Conservation (phyloP, 2,329 filamentous ascomycete species). For the Botrytis pseudocinerea region DNA sequence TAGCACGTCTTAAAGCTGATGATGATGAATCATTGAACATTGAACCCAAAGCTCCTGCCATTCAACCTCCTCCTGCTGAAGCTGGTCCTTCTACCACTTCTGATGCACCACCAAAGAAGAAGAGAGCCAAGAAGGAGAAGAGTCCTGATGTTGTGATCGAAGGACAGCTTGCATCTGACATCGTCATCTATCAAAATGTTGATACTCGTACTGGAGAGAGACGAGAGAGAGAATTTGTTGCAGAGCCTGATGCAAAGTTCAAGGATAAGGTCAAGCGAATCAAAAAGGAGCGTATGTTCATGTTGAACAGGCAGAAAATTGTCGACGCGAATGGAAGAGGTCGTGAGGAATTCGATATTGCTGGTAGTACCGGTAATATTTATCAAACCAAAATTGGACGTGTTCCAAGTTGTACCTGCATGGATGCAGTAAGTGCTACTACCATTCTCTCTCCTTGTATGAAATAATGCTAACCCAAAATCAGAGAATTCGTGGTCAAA, state of each 20-base stretch:
- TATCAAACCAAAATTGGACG: slow-evolving; percentile 28
- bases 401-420: slow-evolving; percentile 28
- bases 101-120: slow-evolving; percentile 20
- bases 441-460: not conserved
- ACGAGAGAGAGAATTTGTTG: slow-evolving; percentile 27
- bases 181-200: slow-evolving; percentile 15
- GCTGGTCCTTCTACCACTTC: slow-evolving; percentile 2
- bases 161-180: slow-evolving; percentile 25
- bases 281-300: slow-evolving; percentile 32
- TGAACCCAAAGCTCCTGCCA: not conserved
- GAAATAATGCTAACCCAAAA: not conserved
- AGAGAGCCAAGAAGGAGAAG: slow-evolving; percentile 20
- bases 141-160: slow-evolving; percentile 25
- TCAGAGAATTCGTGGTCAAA: slow-evolving; percentile 29
- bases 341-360: slow-evolving; percentile 29
- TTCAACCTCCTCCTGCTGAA: not conserved
- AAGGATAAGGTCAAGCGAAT: slow-evolving; percentile 30
- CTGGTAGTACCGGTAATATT: slow-evolving; percentile 32
- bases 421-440: slow-evolving; percentile 30
- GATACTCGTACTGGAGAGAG: slow-evolving; percentile 24
- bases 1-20: slow-evolving; percentile 59
- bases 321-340: slow-evolving; percentile 22
- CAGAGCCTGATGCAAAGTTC: slow-evolving; percentile 27
- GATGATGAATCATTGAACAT: slow-evolving; percentile 28
- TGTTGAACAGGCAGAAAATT: slow-evolving; percentile 28